Base-by-base conservation (phyloP, 495 filamentous ascomycete species). In the Aspergillus diversus region DNA sequence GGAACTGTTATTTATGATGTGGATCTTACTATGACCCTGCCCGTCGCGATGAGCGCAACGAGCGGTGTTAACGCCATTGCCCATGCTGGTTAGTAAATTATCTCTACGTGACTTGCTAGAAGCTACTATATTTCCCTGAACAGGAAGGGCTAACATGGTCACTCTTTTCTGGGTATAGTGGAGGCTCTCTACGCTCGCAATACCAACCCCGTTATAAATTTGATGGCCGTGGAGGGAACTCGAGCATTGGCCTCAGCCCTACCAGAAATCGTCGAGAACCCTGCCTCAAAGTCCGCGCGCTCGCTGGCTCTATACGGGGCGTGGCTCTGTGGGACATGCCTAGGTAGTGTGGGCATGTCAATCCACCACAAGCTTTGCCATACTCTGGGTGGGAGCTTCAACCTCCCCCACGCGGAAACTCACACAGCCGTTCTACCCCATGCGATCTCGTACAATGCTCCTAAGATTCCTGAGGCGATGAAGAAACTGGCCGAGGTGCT, bases 331-430 rank as follows among this genome's bases (percentile, higher is more conserved):
- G 85, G 84, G 27, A 80, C 77, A 17, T 89, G 86, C 61, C 77
- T 89, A 0, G 87, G 87, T 16, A 83, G 80, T 66, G 87, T 89
- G 8, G 87, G 86, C 37, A 89, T 90, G 87, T 81, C 86, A 15
- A 81, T 91, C 16, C 88, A 90, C 69, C 87, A 90, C 70, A 90
- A 90, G 68, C 82, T 90, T 12, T 89, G 86, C 74, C 88, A 90
- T 70, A 86, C 84, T 0, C 78, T 89, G 12, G 87, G 88, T 15
- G 88, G 88, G 3, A 85, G 82, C 67, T 89, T 91, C 75, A 87
- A 86, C 59, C 82, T 91, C 7, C 87, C 88, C 1, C 88, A 91
- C 57, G 85, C 88, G 4, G 86, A 90, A 67, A 89, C 87, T 0
- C 88, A 91, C 70, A 89, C 86, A 0, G 86, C 88, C 33, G 83